Evolutionary conservation across 495 filamentous ascomycete species (phyloP), one percentile per base, ranked within the genome.

Genomic region (Podospora tetraspora): DNA sequence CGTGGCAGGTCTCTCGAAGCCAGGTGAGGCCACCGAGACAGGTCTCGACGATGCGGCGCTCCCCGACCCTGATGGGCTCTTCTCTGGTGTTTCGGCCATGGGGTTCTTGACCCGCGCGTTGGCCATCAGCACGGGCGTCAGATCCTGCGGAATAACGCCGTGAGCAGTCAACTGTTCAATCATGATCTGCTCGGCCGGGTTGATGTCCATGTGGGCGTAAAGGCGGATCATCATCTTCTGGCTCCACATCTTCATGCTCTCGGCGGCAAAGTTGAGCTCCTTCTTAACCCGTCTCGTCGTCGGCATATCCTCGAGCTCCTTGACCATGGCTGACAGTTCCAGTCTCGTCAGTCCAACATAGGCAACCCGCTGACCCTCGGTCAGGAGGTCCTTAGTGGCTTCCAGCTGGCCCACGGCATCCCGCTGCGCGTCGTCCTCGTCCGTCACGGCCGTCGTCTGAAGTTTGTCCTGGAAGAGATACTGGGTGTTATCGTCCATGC

Each of bases 171-270:
- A 82, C 78, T 99, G 96, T 78, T 99, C 95, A 70, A 99, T 97
- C 95, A 99, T 99, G 73, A 99, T 82, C 81, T 99, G 95, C 82
- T 99, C 95, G 66, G 84, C 86, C 24, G 90, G 76, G 73, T 88
- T 91, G 72, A 99, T 93, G 65, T 99, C 95, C 95, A 99, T 98
- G 79, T 99, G 95, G 22, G 85, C 80, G 78, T 97, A 98, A 37
- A 99, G 74, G 66, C 93, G 87, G 13, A 96, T 85, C 92, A 98
- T 98, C 83, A 97, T 96, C 78, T 93, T 93, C 75, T 98, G 96
- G 63, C 91, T 88, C 94, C 94, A 99, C 89, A 96, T 97, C 77
- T 90, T 90, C 83, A 91, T 90, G 56, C 86, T 85, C 79, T 98
- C 95, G 11, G 86, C 78, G 1, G 89, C 87, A 62, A 89, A 76